Base-by-base conservation (phyloP, 495 filamentous ascomycete species). In the Aspergillus carlsbadensis region DNA sequence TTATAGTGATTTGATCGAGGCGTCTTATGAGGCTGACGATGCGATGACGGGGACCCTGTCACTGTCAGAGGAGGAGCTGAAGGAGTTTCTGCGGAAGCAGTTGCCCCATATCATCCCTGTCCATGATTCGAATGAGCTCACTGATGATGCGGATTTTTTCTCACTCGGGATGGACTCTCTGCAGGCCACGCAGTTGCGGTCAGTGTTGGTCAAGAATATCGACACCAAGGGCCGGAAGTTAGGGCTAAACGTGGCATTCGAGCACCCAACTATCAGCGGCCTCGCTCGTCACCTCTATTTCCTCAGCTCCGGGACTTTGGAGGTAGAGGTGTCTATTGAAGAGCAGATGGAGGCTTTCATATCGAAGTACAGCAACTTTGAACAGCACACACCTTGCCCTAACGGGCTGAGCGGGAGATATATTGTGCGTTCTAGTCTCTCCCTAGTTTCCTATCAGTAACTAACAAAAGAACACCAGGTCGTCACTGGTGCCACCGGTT, bases 101-200 rank as follows among this genome's bases (percentile, higher is more conserved):
- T 56, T 47, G 13, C 64, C 13, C 31, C 56, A n/a, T 10, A 45
- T 62, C 7, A 21, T 70, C 0, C 13, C 41, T 6, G 34, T 34
- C 11, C 60, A 48, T 24, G 39, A 47, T 17, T 33, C 29, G 3
- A 46, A 40, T 17, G 39, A 20, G 5, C 39, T 63, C 20, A 58
- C 42, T n/a, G 62, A 68, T 0, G 68, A 77, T 8, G 68, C 71
- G 1, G 79, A 84, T 58, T 72, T 86, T 33, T 86, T 84, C 57
- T 67, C 69, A 0, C 69, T 71, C 47, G 83, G 81, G 1, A 74
- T 86, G 21, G 81, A 84, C 49, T 84, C 80, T 4, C 56, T 82
- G 18, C 81, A 82, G 33, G 71, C 78, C 3, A 78, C 77, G 8
- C 76, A 71, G 49, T 69, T 85, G 21, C 72, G 83, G 43, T 84